These are phyloP conservation scores for Gleditsia sinensis DNA, from an alignment of 306 rosid species.

Conservation along the genomic window DNA sequence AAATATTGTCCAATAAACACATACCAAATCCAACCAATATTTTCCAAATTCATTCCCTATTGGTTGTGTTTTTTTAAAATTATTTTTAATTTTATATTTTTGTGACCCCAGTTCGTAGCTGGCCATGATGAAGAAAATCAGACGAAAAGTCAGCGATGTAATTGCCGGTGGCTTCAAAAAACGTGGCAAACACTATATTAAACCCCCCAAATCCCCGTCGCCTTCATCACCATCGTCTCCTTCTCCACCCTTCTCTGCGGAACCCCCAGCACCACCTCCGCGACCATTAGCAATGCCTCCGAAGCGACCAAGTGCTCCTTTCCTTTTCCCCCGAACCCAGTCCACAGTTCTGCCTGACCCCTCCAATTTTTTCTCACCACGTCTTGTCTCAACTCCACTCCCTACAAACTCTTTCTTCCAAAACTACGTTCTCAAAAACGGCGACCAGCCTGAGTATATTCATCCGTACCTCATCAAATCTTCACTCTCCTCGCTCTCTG, in stretches of 20 bases:
- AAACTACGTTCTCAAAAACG: conserved; percentile 68
- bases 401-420: conserved; percentile 92
- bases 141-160: not conserved
- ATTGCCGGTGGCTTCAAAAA: not conserved
- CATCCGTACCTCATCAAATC: conserved; percentile 82
- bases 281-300: not conserved
- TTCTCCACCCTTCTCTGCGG: not conserved
- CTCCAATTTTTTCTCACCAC: conserved; percentile 63
- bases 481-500: conserved; percentile 51
- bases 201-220: not conserved
- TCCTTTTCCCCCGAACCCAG: conserved; percentile 61
- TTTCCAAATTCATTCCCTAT: too few species aligned
- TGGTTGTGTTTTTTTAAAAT: too few species aligned
- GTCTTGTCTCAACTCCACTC: conserved; percentile 65
- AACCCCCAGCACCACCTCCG: not conserved
- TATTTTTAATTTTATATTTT: not conserved
- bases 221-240: not conserved
- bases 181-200: not conserved
- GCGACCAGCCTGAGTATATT: conserved; percentile 72
- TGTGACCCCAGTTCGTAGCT: not conserved
- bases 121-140: not conserved
- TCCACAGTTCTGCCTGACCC: conserved; percentile 81
- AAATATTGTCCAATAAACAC: too few species aligned
- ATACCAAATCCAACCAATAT: too few species aligned
- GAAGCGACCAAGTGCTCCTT: conserved; percentile 32